Evolutionary conservation across 2,329 filamentous ascomycete species (phyloP), one percentile per base, ranked within the genome.

Genomic region (Xylariaceae sp.): DNA sequence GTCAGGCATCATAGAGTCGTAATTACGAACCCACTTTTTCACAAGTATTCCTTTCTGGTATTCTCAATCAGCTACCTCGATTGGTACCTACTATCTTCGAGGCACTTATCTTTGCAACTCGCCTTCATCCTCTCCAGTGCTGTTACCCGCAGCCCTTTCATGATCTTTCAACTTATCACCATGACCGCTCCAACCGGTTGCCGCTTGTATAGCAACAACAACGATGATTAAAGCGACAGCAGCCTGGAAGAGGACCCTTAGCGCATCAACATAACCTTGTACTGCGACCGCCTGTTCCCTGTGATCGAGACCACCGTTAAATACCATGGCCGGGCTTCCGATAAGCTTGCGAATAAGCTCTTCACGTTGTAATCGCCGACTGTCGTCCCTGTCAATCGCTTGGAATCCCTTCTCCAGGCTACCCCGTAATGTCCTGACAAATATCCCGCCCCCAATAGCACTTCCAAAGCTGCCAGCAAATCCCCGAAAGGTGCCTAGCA

Each of bases 381-480:
- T 44, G 2, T 42, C 50, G 4, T 55, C 56, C 9, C 63, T 66
- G 22, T 50, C 56, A 2, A 78, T 62, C 12, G 41, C 44, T 4
- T 62, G 58, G 49, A 88, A 89, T 0, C 79, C 78, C 0, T 63
- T 53, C n/a, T 71, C 67, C 2, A 91, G 67, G 0, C 69, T 67
- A 2, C 53, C 63, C 34, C 73, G 68, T 24, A 91, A 63, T 2
- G 79, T 69, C 4, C 86, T 75, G 31, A 76, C 72, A 57, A 90
- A 91, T 39, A 87, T 70, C 0, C 88, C 88, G 3, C 88, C 87
- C 2, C 87, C 86, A 36, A 91, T 84, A 0, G 87, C 80, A 1
- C 83, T 85, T 3, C 88, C 87, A 53, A 94, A 93, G 38, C 81
- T 85, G 12, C 87, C 87, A 0, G 86, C 85, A 49, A 93, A 90